Base-by-base conservation (phyloP, 2,329 filamentous ascomycete species). In the Diaporthe amygdali region DNA sequence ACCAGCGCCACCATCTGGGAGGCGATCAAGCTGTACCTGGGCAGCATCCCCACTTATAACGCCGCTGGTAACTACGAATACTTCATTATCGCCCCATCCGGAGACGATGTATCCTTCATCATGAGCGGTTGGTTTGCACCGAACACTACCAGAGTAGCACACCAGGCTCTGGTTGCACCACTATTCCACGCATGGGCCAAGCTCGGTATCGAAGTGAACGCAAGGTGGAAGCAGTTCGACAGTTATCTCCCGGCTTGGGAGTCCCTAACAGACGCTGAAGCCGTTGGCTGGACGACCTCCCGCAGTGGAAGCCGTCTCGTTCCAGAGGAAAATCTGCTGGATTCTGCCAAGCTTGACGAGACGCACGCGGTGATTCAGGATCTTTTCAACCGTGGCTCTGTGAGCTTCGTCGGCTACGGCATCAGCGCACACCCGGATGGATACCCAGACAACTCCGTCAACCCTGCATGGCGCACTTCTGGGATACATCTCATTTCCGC, bases 1-100 rank as follows among this genome's bases (percentile, higher is more conserved):
- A 76, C 84, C 66, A 84, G 82, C 69, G 22, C 91, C 89, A 6
- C 89, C 0, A 90, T 86, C 79, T 90, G 85, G 75, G 75, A 82
- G 49, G 84, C 83, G 1, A 80, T 91, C 32, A 78, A 82, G 69
- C 76, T 79, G 30, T 80, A 80, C 39, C 82, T 88, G 44, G 84
- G 84, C 80, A 92, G 89, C 30, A 76, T 79, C 41, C 71, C 76
- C 0, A 78, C 76, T 2, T 83, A 89, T 68, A 81, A 87, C 20
- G 86, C 88, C 71, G 79, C 83, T 2, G 88, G 88, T 15, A 81
- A 82, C 22, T 89, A 85, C 78, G 82, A 81, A 68, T 79, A 79
- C 74, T 71, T 75, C 74, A 73, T 78, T 34, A 66, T 71, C 34
- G 27, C 34, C n/a, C 32, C 44, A 15, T 44, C 30, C 8, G 37